These are phyloP conservation scores for Cyclanthera cordifolia DNA, from an alignment of 306 rosid species.

Conservation along the genomic window DNA sequence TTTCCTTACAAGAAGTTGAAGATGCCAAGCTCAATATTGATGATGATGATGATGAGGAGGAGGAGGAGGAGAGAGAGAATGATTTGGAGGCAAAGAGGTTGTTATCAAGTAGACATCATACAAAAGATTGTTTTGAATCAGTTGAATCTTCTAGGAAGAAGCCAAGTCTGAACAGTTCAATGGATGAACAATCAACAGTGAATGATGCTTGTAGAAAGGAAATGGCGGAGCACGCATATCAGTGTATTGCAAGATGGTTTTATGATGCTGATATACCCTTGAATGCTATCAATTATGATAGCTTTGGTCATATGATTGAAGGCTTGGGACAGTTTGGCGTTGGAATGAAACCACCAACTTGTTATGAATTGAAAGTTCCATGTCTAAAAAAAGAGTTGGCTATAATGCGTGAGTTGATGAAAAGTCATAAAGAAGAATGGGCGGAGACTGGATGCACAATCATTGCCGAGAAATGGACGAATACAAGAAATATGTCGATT, in stretches of 20 bases:
- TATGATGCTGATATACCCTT: background rate
- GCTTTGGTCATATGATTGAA: constrained; percentile 1
- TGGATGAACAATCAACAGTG: background rate
- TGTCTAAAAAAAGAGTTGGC: too few relatives aligned
- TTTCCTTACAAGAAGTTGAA: too few relatives aligned
- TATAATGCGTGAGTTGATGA: too few relatives aligned
- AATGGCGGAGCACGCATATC: background rate
- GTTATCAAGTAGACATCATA: background rate
- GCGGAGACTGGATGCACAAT: background rate
- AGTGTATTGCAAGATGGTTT: background rate
- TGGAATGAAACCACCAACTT: background rate
- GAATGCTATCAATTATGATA: background rate
- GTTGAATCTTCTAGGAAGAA: background rate
- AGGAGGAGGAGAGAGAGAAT: background rate
- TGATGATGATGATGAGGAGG: too few relatives aligned
- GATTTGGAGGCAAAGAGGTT: background rate
- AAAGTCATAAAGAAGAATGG: too few relatives aligned
- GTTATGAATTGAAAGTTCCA: background rate
- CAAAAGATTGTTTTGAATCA: background rate
- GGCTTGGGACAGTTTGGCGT: background rate
- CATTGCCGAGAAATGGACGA: background rate
- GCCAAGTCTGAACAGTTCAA: too few relatives aligned
- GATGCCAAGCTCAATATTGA: too few relatives aligned
- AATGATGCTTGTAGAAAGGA: too few relatives aligned
- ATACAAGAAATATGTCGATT: background rate